Evolutionary conservation across 495 filamentous ascomycete species (phyloP).

Genomic region (Hyaloscypha hepaticicola): DNA sequence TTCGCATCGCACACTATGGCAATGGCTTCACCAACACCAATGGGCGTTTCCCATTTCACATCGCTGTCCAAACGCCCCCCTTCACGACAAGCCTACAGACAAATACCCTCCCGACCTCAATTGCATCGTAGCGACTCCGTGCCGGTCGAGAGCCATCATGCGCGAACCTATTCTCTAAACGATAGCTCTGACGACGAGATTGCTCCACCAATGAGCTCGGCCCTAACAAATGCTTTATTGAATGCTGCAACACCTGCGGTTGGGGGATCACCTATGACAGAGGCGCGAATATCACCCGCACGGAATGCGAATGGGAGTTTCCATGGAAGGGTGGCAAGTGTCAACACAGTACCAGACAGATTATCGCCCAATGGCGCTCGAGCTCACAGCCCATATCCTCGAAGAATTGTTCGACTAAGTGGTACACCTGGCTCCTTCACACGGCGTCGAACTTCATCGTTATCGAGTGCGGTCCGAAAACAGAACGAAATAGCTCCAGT

Average conservation of each 20-base stretch:
- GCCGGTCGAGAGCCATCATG: conserved; percentile 15
- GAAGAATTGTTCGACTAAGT: conserved; percentile 30
- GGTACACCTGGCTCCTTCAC: conserved; percentile 29
- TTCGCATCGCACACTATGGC: conserved; percentile 21
- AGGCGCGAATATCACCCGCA: conserved; percentile 15
- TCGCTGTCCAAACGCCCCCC: conserved; percentile 29
- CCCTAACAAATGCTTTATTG: conserved; percentile 72
- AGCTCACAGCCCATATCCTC: conserved; percentile 27
- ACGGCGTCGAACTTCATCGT: conserved; percentile 25
- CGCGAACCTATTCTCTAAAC: conserved; percentile 30
- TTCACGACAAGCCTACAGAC: conserved; percentile 24
- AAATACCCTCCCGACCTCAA: conserved; percentile 16
- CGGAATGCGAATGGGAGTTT: background rate
- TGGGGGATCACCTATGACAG: conserved; percentile 36
- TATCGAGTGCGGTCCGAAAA: conserved; percentile 24
- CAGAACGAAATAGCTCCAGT: conserved; percentile 7
- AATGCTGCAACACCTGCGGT: conserved; percentile 57
- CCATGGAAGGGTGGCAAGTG: conserved; percentile 15
- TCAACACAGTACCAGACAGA: conserved; percentile 3
- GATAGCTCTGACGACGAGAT: conserved; percentile 79
- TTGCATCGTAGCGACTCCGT: conserved; percentile 10
- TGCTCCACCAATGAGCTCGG: conserved; percentile 71
- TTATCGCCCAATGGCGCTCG: conserved; percentile 12
- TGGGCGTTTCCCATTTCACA: conserved; percentile 32
- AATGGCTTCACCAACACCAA: conserved; percentile 33